Conservation (phyloP, 495 filamentous ascomycete genomes). For the Talaromyces nanjingensis region DNA sequence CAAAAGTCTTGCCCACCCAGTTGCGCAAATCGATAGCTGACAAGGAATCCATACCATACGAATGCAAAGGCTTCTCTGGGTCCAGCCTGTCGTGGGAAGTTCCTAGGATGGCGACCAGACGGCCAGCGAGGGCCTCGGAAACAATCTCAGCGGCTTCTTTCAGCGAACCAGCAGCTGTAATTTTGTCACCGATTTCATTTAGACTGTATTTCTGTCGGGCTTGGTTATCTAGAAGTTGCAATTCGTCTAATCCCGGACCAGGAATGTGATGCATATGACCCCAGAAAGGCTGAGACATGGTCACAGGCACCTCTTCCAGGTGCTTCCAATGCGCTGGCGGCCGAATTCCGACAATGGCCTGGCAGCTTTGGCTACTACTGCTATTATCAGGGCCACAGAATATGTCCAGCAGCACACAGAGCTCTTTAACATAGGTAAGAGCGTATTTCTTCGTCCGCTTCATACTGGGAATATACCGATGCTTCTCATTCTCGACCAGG, state of each 20-base stretch:
- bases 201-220: neutral
- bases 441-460: neutral
- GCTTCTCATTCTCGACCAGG: slow-evolving; percentile 11
- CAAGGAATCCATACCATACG: slow-evolving; percentile 47
- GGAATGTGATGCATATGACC: neutral
- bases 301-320: neutral
- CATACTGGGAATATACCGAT: neutral
- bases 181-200: neutral
- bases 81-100: neutral
- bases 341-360: neutral
- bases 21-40: slow-evolving; percentile 49
- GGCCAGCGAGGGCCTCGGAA: neutral
- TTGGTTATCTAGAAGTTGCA: neutral
- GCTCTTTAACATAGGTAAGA: neutral
- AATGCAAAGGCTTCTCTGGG: slow-evolving; percentile 9
- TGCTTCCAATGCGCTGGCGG: neutral
- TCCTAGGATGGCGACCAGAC: neutral
- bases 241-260: neutral
- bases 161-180: neutral
- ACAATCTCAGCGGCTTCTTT: neutral
- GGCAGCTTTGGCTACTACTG: neutral
- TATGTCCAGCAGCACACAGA: neutral
- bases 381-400: neutral
- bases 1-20: slow-evolving; percentile 35
- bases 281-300: neutral